Base-by-base conservation (phyloP, 345 rosid genomes). In the Hirschfeldia incana region DNA sequence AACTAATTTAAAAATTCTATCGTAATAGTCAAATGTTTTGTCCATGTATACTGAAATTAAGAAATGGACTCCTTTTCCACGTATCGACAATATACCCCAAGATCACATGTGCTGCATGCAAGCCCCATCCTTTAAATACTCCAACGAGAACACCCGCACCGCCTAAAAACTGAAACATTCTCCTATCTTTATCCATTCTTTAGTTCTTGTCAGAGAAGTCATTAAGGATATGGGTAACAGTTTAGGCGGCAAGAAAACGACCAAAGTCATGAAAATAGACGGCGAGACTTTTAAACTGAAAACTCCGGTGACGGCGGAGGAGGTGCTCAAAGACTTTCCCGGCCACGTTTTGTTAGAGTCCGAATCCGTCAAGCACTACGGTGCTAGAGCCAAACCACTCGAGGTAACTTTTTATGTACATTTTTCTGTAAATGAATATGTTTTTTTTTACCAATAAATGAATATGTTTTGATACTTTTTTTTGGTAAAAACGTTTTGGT, bases 201-300 rank as follows among this genome's bases (percentile, higher is more conserved):
- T 13, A 5, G 1, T 15, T 6, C 21, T 13, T 37, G 58, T 62
- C 26, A 57, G 53, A 69, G 49, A 69, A 13, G 30, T 12, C 4
- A 4, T 21, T 1, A 60, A 16, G 32, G 69, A 94, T 94, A 94
- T 94, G 98, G 98, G 98, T 16, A 94, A 94, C 84, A 82, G 86
- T 83, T 70, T 93, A 12, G 93, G 94, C 39, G 85, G 86, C 71
- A 90, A 85, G 69, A 90, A 73, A 73, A 87, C 84, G 0, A 85
- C 91, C 5, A 96, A 92, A 74, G 66, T 96, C n/a, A 96, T 96
- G 99, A 96, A 89, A 72, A 88, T 96, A 55, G 84, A 80, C 67
- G 99, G 99, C 6, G 95, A 96, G 82, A 87, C 89, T n/a, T 32
- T 89, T 15, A 93, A 90, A 86, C 37, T 93, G 26, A 87, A 83